Conservation (phyloP, 306 rosid genomes). For the Luffa acutangula region DNA sequence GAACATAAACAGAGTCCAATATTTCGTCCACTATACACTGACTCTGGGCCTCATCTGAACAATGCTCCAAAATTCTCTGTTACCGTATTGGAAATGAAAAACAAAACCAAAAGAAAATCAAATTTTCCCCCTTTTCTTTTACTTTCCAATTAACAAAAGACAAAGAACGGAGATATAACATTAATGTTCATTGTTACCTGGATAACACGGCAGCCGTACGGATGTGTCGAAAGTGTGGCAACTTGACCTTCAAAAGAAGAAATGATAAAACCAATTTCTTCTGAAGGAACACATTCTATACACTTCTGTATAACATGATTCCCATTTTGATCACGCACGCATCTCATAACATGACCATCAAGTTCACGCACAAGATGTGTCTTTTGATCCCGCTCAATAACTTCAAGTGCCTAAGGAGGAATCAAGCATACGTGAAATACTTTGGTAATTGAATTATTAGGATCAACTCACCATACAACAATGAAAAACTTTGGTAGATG, state of each 20-base stretch:
- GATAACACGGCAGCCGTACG: conserved; percentile 68
- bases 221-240: conserved; percentile 46
- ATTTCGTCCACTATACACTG: conserved; percentile 48
- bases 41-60: conserved; percentile 37
- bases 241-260: conserved; percentile 49
- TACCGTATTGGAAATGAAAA: background rate
- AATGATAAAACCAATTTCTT: conserved; percentile 37
- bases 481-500: background rate
- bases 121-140: background rate
- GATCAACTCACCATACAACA: background rate
- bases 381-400: conserved; percentile 46
- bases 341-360: conserved; percentile 56
- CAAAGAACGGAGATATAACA: conserved; percentile 1
- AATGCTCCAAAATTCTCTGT: conserved; percentile 65
- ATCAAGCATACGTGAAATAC: background rate
- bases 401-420: conserved; percentile 45
- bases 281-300: conserved; percentile 47
- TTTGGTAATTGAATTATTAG: background rate
- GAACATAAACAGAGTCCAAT: conserved; percentile 42
- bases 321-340: conserved; percentile 68
- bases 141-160: background rate
- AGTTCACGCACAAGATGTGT: conserved; percentile 46
- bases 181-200: conserved; percentile 30
- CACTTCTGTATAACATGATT: conserved; percentile 73
- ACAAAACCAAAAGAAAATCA: background rate